Base-by-base conservation (phyloP, 148 eudicot species). In the Suaeda aralocaspica region DNA sequence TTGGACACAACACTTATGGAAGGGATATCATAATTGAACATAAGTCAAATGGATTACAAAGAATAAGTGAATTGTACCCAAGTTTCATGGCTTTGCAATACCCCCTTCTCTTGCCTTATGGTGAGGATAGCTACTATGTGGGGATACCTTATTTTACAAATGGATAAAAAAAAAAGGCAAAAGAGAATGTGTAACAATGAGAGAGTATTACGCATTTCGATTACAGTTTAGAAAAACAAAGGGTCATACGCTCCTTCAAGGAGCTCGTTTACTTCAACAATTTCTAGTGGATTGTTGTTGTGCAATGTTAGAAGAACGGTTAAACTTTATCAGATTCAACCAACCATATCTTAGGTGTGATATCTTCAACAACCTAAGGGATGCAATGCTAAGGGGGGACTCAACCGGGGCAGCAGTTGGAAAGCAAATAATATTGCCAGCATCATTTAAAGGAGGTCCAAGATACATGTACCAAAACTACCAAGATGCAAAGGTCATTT, bases 51-150 rank as follows among this genome's bases (percentile, higher is more conserved):
- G 44, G 70, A 9, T n/a, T 67, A 24, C 13, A 67, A 33, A 6
- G 29, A 18, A 48, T 50, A 14, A 49, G 19, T 3, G 70, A 67
- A 12, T 6, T 19, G 0, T 29, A 67, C 34, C 70, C 59, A n/a
- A 30, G 29, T 0, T 31, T 49, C 39, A 50, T 50, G 58, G 70
- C 29, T 9, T 14, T 50, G 28, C 59, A 67, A 50, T 67, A 67
- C 13, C 70, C 70, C 0, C 41, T 67, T 5, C 44, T 67, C 19
- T 67, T 50, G 13, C 59, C 70, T 13, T 50, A 67, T 30, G 70
- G n/a, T 1, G 59, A 67, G 30, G 59, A 67, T 50, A 39, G 59
- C 18, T 67, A n/a, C 5, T 39, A 50, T 50, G 13, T 11, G 19
- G 59, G 8, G 0, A 67, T 67, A 9, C 24, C 6, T 9, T 67